Evolutionary conservation across 2,329 filamentous ascomycete species (phyloP), one percentile per base, ranked within the genome.

Genomic region (Diaporthe vexans): DNA sequence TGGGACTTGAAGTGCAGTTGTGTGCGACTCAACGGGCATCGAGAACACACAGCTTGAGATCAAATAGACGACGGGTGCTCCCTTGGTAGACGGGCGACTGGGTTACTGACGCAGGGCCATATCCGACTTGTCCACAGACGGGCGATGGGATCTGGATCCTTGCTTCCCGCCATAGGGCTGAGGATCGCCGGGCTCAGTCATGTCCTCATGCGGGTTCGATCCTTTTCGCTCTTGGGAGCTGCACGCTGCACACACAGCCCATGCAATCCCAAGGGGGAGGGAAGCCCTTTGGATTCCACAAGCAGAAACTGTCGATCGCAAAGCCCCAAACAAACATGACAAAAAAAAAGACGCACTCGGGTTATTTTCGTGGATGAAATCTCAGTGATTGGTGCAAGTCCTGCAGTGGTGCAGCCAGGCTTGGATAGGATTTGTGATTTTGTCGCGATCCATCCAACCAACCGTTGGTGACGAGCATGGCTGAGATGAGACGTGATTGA

Each of bases 121-220:
- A 40, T 40, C 37, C 37, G 37, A 13, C 37, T 40, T 40, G 67
- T 59, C 26, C 5, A n/a, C 13, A 33, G 26, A 58, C 26, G 40
- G 40, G 54, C 54, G 56, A 59, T 35, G 56, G 69, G 43, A 61
- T 40, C 29, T 15, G 54, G 29, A 71, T 56, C 69, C 69, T 71
- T 71, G 69, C 56, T 71, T 71, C 69, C 69, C 69, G 69, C 52
- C 29, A 46, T 71, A 71, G 56, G 69, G 69, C 56, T 59, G 69
- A 59, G 43, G 56, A 51, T 59, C 56, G 56, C 46, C 56, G 56
- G 46, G 37, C 37, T 40, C 37, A 71, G 69, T 52, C 69, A 71
- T 71, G 29, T 17, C 24, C 56, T 29, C 33, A 61, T 67, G 63
- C 63, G 63, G 63, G 63, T 52, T 67, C 63, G 63, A 67, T 67